phyloP scores from a whole-genome alignment of 1,139 yeast genomes.

The Yamadazyma mexicana region DNA sequence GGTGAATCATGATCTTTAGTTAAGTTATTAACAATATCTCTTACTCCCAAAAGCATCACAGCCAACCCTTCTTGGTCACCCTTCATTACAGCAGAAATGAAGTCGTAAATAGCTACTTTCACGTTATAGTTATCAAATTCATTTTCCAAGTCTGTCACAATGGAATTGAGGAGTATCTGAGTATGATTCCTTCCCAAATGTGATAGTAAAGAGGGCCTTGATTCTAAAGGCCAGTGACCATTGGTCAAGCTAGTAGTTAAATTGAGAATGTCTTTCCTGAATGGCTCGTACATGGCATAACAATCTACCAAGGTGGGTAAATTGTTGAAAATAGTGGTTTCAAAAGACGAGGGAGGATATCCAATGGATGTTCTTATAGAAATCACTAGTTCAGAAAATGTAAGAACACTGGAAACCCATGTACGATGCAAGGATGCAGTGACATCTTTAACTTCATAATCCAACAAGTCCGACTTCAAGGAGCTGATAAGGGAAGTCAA shows the following conservation, averaged over 20 bases:
- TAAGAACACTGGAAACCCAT: conserved; percentile 45
- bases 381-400: conserved; percentile 46
- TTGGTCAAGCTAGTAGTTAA: conserved; percentile 62
- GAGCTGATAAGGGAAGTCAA: conserved; percentile 52
- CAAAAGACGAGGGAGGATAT: conserved; percentile 62
- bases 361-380: conserved; percentile 55
- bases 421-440: conserved; percentile 41
- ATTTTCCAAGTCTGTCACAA: conserved; percentile 62
- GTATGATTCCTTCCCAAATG: conserved; percentile 71
- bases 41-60: conserved; percentile 73
- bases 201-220: conserved; percentile 77
- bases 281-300: conserved; percentile 49
- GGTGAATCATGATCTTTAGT: conserved; percentile 18
- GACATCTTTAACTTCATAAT: conserved; percentile 44
- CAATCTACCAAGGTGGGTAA: conserved; percentile 61
- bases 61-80: conserved; percentile 87
- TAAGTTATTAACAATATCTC: conserved; percentile 48
- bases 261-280: conserved; percentile 55
- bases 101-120: conserved; percentile 62
- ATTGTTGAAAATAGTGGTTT: conserved; percentile 54
- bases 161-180: conserved; percentile 54
- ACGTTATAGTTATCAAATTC: conserved; percentile 57
- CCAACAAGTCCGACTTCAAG: conserved; percentile 35
- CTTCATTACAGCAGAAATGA: conserved; percentile 73
- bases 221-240: conserved; percentile 55